Percentiles rank a stretch among this genome's conserved stretches.
Evolutionary conservation across 192 early-diverging fungal species (phyloP).

Genomic region (Kickxella alabastrina): DNA sequence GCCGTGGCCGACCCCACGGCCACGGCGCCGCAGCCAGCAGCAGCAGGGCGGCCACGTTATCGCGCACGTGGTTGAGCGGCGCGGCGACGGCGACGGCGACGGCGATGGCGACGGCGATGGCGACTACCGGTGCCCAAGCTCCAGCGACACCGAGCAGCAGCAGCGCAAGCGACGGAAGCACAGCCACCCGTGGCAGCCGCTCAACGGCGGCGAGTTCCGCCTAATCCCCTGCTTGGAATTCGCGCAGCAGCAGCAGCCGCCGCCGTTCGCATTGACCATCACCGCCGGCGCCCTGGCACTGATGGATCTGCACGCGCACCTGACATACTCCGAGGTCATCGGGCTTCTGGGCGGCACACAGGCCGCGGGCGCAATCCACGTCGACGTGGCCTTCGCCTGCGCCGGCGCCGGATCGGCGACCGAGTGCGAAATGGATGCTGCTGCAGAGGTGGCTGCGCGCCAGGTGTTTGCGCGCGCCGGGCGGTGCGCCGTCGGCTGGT

Average conservation of each 20-base stretch:
- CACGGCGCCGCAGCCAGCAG: background rate
- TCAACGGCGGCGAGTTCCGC: conserved; percentile 42
- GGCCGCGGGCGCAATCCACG: conserved; percentile 47
- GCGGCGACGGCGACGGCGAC: conserved; percentile 28
- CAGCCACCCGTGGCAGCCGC: conserved; percentile 19
- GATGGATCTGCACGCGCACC: conserved; percentile 91
- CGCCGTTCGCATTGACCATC: conserved; percentile 21
- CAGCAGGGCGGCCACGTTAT: conserved; percentile 31
- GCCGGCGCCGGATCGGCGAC: conserved; percentile 73
- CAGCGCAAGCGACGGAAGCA: background rate
- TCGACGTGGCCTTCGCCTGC: conserved; percentile 77
- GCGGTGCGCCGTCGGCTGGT: conserved; percentile 84
- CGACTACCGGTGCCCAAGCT: conserved; percentile 23
- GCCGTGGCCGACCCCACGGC: too few relatives aligned
- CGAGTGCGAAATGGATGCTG: conserved; percentile 94
- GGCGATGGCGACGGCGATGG: conserved; percentile 26
- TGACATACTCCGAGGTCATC: conserved; percentile 89
- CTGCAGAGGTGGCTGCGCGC: conserved; percentile 78
- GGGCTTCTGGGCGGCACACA: conserved; percentile 81
- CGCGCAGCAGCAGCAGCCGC: conserved; percentile 5
- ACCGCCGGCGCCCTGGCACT: conserved; percentile 59
- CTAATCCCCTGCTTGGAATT: conserved; percentile 30
- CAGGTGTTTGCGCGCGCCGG: conserved; percentile 63
- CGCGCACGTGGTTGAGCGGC: conserved; percentile 16
- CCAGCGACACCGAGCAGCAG: background rate